Base-by-base conservation (phyloP, 306 rosid species). In the Carpinus fangiana region DNA sequence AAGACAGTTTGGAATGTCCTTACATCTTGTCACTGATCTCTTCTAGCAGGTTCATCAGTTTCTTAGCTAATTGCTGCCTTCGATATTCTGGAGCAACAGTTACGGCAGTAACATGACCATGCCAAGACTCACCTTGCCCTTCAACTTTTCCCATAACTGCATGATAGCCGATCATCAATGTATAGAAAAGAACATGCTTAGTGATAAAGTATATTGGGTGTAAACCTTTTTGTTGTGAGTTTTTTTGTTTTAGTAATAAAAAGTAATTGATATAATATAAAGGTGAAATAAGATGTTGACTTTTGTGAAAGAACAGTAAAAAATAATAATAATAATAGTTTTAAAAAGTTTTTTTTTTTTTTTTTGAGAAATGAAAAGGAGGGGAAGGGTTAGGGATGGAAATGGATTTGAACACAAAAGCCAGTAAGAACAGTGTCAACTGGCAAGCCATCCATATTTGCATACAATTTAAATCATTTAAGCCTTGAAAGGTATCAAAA, bases 71-170 rank as follows among this genome's bases (percentile, higher is more conserved):
- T 68, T 96, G 98, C 84, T 93, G 98, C 85, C 99, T 90, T 17
- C 97, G 96, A 84, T 89, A 96, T 78, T 96, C 98, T 0, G 97
- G 93, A 74, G 97, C 89, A 77, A 96, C 97, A 8, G 97, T 91
- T 34, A 96, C 96, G 0, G 99, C 98, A 53, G 99, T 96, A 67
- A 96, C 98, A 73, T 96, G 99, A 38, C 99, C 99, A 80, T 96
- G 99, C 98, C 99, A 96, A 50, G 93, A 93, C 75, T 96, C 99
- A 69, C 99, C 99, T 90, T 93, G 99, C 70, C 99, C 99, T 82
- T 96, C 99, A 61, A 93, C 99, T 81, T 96, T 96, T 61, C 99
- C 99, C 99, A 96, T 96, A 74, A 96, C 99, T 96, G 84, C 87
- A 90, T 38, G 36, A n/a, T 20, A 34, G 31, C 13, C 17, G 1